Evolutionary conservation across 345 rosid genomes (phyloP).

Genomic region (Citropsis articulata): DNA sequence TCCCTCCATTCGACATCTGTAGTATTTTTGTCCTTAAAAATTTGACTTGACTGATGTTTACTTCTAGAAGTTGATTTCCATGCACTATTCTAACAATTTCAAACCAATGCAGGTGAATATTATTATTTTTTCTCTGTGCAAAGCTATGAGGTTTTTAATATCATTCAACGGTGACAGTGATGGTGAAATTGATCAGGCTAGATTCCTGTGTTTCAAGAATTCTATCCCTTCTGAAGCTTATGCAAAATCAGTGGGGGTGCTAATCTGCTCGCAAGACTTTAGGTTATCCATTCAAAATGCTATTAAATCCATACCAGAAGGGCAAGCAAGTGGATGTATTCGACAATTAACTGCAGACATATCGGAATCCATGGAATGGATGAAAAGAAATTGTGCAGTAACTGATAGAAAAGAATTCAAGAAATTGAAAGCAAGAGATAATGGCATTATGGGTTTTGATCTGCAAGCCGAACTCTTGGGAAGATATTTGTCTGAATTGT

Average conservation of each 20-base stretch:
- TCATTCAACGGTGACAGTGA: constrained; percentile 16
- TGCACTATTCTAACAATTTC: constrained; percentile 13
- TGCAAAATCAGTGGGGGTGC: constrained; percentile 44
- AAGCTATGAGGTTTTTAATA: constrained; percentile 59
- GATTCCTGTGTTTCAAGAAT: constrained; percentile 17
- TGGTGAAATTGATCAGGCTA: constrained; percentile 22
- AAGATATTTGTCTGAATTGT: constrained; percentile 66
- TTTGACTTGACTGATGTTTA: neutral
- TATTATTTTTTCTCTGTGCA: constrained; percentile 60
- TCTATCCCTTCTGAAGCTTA: constrained; percentile 32
- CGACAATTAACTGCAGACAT: constrained; percentile 56
- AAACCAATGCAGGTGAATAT: constrained; percentile 59
- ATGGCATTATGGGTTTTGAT: constrained; percentile 28
- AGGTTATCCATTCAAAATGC: constrained; percentile 55
- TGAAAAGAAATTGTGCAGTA: constrained; percentile 36
- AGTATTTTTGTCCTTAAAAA: neutral
- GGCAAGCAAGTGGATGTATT: constrained; percentile 74
- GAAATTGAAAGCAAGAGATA: constrained; percentile 12
- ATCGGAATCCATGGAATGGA: constrained; percentile 65
- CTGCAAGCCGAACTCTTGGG: constrained; percentile 60
- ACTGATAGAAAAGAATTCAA: constrained; percentile 23
- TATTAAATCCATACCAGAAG: constrained; percentile 75
- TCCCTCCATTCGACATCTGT: neutral
- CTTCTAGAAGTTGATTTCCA: constrained; percentile 14
- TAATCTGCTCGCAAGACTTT: constrained; percentile 53